Conservation (phyloP, 2,329 filamentous ascomycete genomes). For the Esteya vermicola region DNA sequence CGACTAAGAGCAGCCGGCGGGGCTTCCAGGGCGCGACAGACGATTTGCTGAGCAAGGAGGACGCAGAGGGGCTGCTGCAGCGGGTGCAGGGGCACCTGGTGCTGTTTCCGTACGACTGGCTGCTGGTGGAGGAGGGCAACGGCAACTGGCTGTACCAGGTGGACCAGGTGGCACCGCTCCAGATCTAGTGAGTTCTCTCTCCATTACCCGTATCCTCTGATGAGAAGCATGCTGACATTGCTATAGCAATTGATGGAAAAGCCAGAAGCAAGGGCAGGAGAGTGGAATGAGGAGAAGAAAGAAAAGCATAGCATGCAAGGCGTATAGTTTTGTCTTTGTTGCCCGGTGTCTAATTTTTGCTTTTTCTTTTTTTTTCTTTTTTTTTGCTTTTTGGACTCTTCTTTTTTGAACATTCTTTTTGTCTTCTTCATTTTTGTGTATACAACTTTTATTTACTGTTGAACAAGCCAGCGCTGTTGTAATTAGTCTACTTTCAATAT, state of each 20-base stretch:
- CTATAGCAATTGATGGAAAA: no score
- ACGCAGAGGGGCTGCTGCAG: slow-evolving; percentile 69
- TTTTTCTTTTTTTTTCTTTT: no score
- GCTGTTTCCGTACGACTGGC: slow-evolving; percentile 91
- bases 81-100: slow-evolving; percentile 82
- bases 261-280: not conserved
- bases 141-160: slow-evolving; percentile 96
- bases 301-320: not conserved
- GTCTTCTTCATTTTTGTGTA: no score
- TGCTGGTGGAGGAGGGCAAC: slow-evolving; percentile 77
- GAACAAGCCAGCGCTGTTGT: no score
- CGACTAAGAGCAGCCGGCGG: slow-evolving; percentile 53
- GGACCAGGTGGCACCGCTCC: slow-evolving; percentile 86
- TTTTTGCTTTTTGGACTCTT: no score
- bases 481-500: no score
- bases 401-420: not conserved
- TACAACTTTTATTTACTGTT: no score
- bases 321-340: not conserved
- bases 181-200: slow-evolving; percentile 97
- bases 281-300: not conserved
- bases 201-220: no score
- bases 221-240: no score
- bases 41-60: slow-evolving; percentile 58
- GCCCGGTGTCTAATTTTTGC: no score
- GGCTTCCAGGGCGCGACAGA: slow-evolving; percentile 51